A percentile compares a stretch with the other conserved stretches of the same genome.
These are phyloP conservation scores for Arabis hirsuta DNA, from an alignment of 345 rosid genomes.

Conservation along the genomic window DNA sequence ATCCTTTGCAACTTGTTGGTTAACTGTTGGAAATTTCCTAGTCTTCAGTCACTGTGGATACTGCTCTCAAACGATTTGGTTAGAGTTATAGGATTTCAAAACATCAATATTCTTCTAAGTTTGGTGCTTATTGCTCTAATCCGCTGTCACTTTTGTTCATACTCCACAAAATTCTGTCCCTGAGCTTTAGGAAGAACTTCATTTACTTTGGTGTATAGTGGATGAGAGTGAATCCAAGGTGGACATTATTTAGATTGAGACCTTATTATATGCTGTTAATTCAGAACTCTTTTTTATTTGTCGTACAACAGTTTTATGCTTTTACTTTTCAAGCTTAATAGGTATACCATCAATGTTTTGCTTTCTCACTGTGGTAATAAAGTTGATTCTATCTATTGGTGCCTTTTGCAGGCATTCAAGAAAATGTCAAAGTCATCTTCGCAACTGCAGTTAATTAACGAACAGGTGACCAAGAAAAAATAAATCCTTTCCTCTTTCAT, in stretches of 20 bases:
- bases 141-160: not conserved
- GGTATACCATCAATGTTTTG: conserved; percentile 21
- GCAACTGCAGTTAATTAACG: conserved; percentile 73
- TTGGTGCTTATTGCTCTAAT: conserved; percentile 18
- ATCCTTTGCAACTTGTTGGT: conserved; percentile 16
- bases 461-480: conserved; percentile 58
- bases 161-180: not conserved
- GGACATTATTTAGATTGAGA: not conserved
- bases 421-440: conserved; percentile 76
- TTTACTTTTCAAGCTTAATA: not conserved
- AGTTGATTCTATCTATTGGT: conserved; percentile 27
- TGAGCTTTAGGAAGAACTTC: conserved; percentile 2
- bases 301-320: not conserved
- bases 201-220: conserved; percentile 18
- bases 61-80: not conserved
- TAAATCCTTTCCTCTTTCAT: conserved; percentile 1
- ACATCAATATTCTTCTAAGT: not conserved
- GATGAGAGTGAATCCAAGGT: conserved; percentile 19
- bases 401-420: conserved; percentile 60
- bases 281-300: not conserved
- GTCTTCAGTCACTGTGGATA: not conserved
- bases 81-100: not conserved
- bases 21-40: conserved; percentile 9
- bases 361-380: not conserved
- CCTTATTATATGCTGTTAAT: not conserved